These are phyloP conservation scores for Aspergillus alliaceus DNA, from an alignment of 2,329 filamentous ascomycete genomes.

Conservation along the genomic window DNA sequence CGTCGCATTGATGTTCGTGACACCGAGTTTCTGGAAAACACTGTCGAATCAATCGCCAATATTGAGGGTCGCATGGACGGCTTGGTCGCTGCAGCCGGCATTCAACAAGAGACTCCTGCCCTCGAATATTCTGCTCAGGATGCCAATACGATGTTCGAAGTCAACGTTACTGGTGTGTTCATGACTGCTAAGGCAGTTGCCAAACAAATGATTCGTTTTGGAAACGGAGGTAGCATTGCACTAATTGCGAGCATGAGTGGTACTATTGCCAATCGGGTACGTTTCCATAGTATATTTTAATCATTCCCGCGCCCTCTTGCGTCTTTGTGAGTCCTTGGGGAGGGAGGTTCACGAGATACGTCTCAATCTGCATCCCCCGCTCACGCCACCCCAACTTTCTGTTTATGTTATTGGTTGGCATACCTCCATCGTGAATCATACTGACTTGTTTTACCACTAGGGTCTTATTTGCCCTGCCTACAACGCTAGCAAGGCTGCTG, in stretches of 20 bases:
- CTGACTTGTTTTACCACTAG: slow-evolving; percentile 22
- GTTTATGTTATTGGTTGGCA: background rate
- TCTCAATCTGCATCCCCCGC: too few relatives aligned
- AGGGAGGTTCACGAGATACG: too few relatives aligned
- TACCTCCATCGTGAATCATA: background rate
- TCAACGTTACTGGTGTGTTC: slow-evolving; percentile 62
- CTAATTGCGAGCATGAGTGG: slow-evolving; percentile 65
- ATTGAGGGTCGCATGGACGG: slow-evolving; percentile 75
- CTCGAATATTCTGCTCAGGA: slow-evolving; percentile 71
- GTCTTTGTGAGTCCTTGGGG: background rate
- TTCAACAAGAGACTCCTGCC: slow-evolving; percentile 79
- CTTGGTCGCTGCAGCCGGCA: slow-evolving; percentile 69
- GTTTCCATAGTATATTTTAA: slow-evolving; percentile 7
- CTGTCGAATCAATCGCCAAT: slow-evolving; percentile 68
- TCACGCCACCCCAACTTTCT: slow-evolving; percentile 5
- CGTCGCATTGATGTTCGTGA: slow-evolving; percentile 79
- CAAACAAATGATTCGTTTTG: slow-evolving; percentile 63
- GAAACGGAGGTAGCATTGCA: slow-evolving; percentile 60
- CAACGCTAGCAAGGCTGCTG: slow-evolving; percentile 50
- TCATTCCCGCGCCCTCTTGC: slow-evolving; percentile 1
- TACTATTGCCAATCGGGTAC: slow-evolving; percentile 54
- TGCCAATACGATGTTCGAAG: slow-evolving; percentile 62
- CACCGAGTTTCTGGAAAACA: slow-evolving; percentile 63
- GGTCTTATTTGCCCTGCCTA: slow-evolving; percentile 51
- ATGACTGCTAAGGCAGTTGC: slow-evolving; percentile 65